Base-by-base conservation (phyloP, 176 grass and related monocot genomes). In the Tillandsia leiboldiana region DNA sequence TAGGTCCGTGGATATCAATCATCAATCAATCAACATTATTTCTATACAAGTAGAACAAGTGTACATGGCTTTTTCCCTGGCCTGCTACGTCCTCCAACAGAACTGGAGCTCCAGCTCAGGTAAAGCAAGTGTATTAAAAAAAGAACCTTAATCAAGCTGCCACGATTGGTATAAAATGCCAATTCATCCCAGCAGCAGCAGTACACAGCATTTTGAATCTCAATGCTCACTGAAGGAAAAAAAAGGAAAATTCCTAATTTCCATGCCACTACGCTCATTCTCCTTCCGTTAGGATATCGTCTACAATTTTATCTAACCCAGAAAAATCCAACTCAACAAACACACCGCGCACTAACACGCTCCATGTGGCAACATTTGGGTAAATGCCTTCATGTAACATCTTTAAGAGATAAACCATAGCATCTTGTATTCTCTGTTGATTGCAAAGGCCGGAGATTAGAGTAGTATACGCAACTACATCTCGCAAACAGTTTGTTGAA, bases 291-390 rank as follows among this genome's bases (percentile, higher is more conserved):
- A 80, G 23, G 61, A 91, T 82, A 67, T 79, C 67, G 12, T 87
- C 70, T 28, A 96, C 15, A 66, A 82, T 69, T 59, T 82, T 24
- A 51, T 76, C 58, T 65, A 75, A 51, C 28, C 49, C 67, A 72
- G 65, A 73, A 51, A 14, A 33, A 52, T 77, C 79, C 2, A 51
- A 15, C 10, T 85, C 80, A 48, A 53, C 58, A 57, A 80, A 96
- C 64, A 74, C 50, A 54, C 70, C 72, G 66, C 86, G 83, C 62
- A 89, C 83, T 52, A 96, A 61, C 33, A 87, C 79, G 26, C 80
- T 91, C 92, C 92, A 92, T 51, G 83, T 92, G 63, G 81, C 88
- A 81, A 72, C 75, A 82, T 87, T 96, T 66, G 92, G 88, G 79
- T 11, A 79, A 59, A 96, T 76, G 24, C 92, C 83, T 82, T 91